Percentiles rank a stretch among this genome's conserved stretches.
Conservation (phyloP, 805 yeast genomes). For the Candida andamanensis region DNA sequence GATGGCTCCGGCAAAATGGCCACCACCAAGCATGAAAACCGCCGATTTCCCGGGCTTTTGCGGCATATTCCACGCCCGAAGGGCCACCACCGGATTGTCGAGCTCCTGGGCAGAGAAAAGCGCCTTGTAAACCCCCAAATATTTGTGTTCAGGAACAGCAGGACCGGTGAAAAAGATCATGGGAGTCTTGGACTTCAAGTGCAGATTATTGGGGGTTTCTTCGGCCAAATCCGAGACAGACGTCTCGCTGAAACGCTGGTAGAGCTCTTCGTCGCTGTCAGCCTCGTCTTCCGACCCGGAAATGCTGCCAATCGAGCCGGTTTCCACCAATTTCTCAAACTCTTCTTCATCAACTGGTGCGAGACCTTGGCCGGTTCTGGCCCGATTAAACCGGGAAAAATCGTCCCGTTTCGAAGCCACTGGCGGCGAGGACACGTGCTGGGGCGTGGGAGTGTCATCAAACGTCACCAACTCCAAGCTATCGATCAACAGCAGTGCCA, state of each 20-base stretch:
- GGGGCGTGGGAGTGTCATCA: slow-evolving; percentile 6
- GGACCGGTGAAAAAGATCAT: slow-evolving; percentile 52
- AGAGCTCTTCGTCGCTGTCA: slow-evolving; percentile 22
- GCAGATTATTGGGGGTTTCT: slow-evolving; percentile 11
- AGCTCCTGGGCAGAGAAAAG: slow-evolving; percentile 44
- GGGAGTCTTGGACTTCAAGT: slow-evolving; percentile 68
- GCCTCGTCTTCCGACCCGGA: slow-evolving; percentile 48
- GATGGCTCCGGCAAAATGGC: slow-evolving; percentile 96
- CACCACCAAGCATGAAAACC: slow-evolving; percentile 92
- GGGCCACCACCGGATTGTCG: slow-evolving; percentile 44
- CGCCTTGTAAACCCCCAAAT: slow-evolving; percentile 65
- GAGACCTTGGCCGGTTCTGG: slow-evolving; percentile 44
- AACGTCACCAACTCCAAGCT: slow-evolving; percentile 52
- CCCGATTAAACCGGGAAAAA: slow-evolving; percentile 53
- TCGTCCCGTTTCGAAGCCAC: slow-evolving; percentile 22
- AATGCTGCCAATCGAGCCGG: slow-evolving; percentile 48
- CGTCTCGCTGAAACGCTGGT: slow-evolving; percentile 15
- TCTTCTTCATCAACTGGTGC: slow-evolving; percentile 48
- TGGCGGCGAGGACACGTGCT: not conserved
- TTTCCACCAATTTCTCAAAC: slow-evolving; percentile 51
- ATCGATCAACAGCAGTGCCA: slow-evolving; percentile 34
- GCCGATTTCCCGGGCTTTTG: slow-evolving; percentile 52
- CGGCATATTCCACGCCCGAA: slow-evolving; percentile 33
- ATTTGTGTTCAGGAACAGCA: slow-evolving; percentile 38
- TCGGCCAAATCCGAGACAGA: slow-evolving; percentile 3